phyloP scores from a whole-genome alignment of 163 green algal species.

The Scenedesmus sp. region DNA sequence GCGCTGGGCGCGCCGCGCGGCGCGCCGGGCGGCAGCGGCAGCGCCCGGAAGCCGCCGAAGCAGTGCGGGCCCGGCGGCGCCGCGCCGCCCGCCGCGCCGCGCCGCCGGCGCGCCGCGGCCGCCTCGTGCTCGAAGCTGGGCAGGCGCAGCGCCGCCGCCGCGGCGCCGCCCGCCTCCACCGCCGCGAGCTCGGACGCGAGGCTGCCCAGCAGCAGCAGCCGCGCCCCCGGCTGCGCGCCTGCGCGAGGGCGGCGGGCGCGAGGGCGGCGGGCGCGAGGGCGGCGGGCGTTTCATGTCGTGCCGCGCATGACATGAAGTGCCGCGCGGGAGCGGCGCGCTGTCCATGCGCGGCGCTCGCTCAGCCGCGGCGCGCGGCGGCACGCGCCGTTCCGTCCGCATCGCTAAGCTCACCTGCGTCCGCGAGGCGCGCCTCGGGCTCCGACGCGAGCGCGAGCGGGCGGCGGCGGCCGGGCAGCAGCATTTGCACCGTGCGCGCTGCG shows the following conservation, averaged over 20 bases:
- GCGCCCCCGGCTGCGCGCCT: conserved; percentile 5
- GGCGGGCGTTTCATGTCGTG: not conserved
- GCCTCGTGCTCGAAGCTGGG: conserved; percentile 34
- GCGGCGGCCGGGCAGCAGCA: conserved; percentile 3
- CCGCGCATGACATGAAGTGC: too few relatives aligned
- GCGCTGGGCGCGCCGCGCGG: not conserved
- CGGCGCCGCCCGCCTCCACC: conserved; percentile 13
- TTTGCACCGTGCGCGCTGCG: conserved; percentile 12
- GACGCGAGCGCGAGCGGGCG: conserved; percentile 1
- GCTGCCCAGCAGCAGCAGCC: conserved; percentile 26
- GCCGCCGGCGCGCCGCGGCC: not conserved
- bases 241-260: not conserved
- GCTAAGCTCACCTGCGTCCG: not conserved
- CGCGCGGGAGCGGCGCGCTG: too few relatives aligned
- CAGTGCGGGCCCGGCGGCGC: conserved; percentile 23
- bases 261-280: not conserved
- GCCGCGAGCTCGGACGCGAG: conserved; percentile 4
- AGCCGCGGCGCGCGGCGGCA: not conserved
- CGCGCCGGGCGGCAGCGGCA: not conserved
- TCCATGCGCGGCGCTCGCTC: too few relatives aligned
- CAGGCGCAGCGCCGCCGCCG: conserved; percentile 11
- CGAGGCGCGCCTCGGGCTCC: not conserved
- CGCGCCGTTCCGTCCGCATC: not conserved
- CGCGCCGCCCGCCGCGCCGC: not conserved
- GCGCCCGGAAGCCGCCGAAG: conserved; percentile 28